Base-by-base conservation (phyloP, 371 early-diverging fungal species). In the Mucor circinelloides region DNA sequence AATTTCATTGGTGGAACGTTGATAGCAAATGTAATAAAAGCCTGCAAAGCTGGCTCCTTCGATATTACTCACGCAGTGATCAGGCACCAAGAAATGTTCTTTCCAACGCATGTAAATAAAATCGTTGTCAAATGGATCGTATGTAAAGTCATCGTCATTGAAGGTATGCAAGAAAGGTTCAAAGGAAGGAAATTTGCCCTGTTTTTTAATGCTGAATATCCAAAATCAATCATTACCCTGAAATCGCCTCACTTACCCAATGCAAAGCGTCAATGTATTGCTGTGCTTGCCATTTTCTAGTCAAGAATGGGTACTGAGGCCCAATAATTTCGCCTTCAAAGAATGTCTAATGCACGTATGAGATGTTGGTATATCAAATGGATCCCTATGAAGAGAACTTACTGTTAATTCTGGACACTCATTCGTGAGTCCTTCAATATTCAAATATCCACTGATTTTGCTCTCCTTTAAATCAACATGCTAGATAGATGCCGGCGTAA, bases 41-140 rank as follows among this genome's bases (percentile, higher is more conserved):
- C 98, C 98, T 21, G 93, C 96, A 85, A 94, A 97, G 71, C 91
- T 91, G 2, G 98, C 98, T 5, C 98, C 98, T 59, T 87, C 77
- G 64, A 98, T 93, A 25, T 85, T 82, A 69, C 85, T 87, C 42
- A 97, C 89, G 60, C 83, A 85, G 79, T 97, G 96, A 83, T 98
- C 95, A 48, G 98, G 97, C 1, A 97, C 95, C 54, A 98, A 76
- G 74, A 97, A 98, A 65, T 90, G 92, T 70, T 98, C 98, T 86
- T 96, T 97, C 97, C 97, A 97, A 27, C 98, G 87, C 98, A 97
- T 97, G 74, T 94, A 97, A 28, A 97, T 77, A 63, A 86, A 86
- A 63, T 95, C 93, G 52, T 80, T 80, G 2, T 58, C 25, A 34
- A 75, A 63, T 63, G 87, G 90, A 76, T 93, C 90, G 72, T 90